These are phyloP conservation scores for Psophocarpus tetragonolobus DNA, from an alignment of 306 rosid genomes.

Conservation along the genomic window DNA sequence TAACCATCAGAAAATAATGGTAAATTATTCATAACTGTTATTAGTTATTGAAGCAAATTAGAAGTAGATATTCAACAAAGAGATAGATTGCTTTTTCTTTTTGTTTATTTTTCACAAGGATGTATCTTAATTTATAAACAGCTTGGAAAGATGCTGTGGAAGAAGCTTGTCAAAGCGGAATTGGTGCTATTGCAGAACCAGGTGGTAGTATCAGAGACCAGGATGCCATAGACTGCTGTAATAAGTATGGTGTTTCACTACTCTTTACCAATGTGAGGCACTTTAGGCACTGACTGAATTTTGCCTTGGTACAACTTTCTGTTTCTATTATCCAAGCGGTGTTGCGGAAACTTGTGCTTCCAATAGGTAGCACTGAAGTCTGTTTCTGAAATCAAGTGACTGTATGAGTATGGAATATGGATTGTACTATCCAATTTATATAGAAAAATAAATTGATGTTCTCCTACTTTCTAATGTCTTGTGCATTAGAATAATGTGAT, in stretches of 20 bases:
- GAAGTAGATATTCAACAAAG: neutral
- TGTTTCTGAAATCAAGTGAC: slow-evolving; percentile 14
- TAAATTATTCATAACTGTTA: neutral
- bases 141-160: slow-evolving; percentile 98
- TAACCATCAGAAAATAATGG: neutral
- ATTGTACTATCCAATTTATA: neutral
- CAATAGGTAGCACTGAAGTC: neutral
- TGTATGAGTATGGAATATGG: slow-evolving; percentile 4
- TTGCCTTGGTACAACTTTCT: neutral
- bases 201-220: slow-evolving; percentile 88
- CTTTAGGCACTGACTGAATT: slow-evolving; percentile 64
- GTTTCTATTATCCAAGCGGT: neutral
- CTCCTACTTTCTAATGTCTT: neutral
- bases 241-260: slow-evolving; percentile 82
- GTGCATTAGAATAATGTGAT: neutral
- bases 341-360: slow-evolving; percentile 8
- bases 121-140: slow-evolving; percentile 39
- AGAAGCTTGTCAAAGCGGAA: slow-evolving; percentile 85
- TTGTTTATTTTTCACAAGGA: neutral
- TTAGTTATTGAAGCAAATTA: neutral
- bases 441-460: slow-evolving; percentile 22
- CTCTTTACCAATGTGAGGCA: slow-evolving; percentile 86
- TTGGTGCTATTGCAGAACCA: slow-evolving; percentile 77
- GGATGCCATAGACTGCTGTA: slow-evolving; percentile 88
- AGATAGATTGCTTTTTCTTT: neutral